Conservation (phyloP, 2,329 filamentous ascomycete genomes). For the Byssothecium circinans region DNA sequence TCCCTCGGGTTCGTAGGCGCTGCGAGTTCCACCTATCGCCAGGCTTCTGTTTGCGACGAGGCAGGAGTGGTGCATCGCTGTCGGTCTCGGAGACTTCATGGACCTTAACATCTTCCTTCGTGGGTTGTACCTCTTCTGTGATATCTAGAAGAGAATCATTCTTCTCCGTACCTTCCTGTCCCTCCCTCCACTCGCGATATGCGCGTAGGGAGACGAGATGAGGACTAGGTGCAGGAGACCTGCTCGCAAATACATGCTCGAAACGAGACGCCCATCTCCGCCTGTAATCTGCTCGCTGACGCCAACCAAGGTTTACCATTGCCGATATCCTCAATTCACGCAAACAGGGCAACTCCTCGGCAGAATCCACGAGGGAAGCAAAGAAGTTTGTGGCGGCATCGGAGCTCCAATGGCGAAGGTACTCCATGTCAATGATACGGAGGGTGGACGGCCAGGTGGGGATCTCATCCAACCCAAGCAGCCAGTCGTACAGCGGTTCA, state of each 20-base stretch:
- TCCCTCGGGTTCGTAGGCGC: conserved; percentile 34
- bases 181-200: conserved; percentile 46
- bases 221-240: conserved; percentile 47
- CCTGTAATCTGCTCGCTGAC: conserved; percentile 76
- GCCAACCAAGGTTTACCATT: conserved; percentile 78
- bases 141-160: conserved; percentile 32
- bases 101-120: conserved; percentile 1
- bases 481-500: conserved; percentile 71
- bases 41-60: conserved; percentile 16
- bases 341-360: conserved; percentile 65
- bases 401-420: conserved; percentile 73
- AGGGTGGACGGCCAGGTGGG: conserved; percentile 79
- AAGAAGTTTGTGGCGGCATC: conserved; percentile 76
- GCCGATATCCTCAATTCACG: conserved; percentile 68
- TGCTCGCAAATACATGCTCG: conserved; percentile 65
- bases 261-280: conserved; percentile 75
- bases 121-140: conserved; percentile 7
- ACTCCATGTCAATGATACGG: conserved; percentile 70
- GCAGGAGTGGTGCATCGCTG: conserved; percentile 32
- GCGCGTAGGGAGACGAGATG: conserved; percentile 48
- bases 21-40: conserved; percentile 34
- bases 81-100: conserved; percentile 20
- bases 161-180: conserved; percentile 13
- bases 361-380: conserved; percentile 72
- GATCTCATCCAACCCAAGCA: conserved; percentile 63